A percentile compares a stretch with the other conserved stretches of the same genome.
Conservation (phyloP, 1,139 yeast species). For the Lodderomyces elongisporus region DNA sequence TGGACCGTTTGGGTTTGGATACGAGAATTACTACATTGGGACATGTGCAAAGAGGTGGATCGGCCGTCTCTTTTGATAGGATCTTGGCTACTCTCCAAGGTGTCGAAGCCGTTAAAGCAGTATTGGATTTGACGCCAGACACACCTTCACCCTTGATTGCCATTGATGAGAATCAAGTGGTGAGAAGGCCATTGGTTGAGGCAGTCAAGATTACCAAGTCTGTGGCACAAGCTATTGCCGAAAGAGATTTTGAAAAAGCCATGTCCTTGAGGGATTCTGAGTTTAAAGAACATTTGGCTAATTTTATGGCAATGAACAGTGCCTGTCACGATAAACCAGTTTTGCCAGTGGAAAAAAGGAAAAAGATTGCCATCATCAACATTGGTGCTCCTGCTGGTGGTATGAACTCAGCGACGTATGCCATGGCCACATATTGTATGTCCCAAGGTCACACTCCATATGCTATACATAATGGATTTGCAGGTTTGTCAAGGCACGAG, state of each 20-base stretch:
- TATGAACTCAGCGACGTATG: conserved; percentile 70
- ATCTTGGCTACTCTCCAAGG: conserved; percentile 75
- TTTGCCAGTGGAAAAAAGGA: conserved; percentile 52
- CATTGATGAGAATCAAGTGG: conserved; percentile 65
- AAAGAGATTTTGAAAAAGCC: conserved; percentile 58
- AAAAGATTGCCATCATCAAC: conserved; percentile 66
- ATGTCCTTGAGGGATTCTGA: conserved; percentile 67
- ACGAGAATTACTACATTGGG: conserved; percentile 78
- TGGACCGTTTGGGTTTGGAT: conserved; percentile 62
- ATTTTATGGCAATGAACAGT: conserved; percentile 57
- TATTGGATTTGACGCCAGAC: conserved; percentile 61
- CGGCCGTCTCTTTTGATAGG: conserved; percentile 78
- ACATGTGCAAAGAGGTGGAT: conserved; percentile 84
- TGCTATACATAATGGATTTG: conserved; percentile 73
- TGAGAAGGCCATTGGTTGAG: conserved; percentile 64
- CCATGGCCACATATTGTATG: conserved; percentile 70
- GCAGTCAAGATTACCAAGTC: conserved; percentile 66
- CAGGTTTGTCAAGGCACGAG: conserved; percentile 74
- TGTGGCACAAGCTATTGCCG: conserved; percentile 63
- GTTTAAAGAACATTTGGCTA: conserved; percentile 60
- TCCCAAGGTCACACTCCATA: conserved; percentile 70
- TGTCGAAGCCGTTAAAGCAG: conserved; percentile 78
- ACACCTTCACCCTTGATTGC: conserved; percentile 78
- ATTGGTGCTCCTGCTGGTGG: conserved; percentile 87
- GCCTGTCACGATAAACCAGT: conserved; percentile 56